Base-by-base conservation (phyloP, 805 yeast genomes). In the Scheffersomyces lignosus region DNA sequence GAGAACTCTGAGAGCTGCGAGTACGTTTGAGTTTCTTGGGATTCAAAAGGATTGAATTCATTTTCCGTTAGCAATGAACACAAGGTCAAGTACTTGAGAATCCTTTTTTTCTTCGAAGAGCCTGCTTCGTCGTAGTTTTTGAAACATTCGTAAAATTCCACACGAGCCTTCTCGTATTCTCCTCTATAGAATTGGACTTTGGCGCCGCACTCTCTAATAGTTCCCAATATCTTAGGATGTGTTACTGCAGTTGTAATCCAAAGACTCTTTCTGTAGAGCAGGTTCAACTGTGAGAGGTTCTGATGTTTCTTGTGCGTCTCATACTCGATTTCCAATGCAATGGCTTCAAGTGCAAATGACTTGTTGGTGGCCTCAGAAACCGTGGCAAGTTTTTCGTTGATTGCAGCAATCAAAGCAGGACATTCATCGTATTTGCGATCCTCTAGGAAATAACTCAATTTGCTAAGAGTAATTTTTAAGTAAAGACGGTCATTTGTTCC, bases 121-220 rank as follows among this genome's bases (percentile, higher is more conserved):
- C 75, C 75, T 16, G 71, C 70, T 51, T 68, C 75, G 43, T 69
- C 75, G 41, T 60, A 69, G 38, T 54, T 62, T 41, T 69, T 69
- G 44, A 69, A 69, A 32, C 67, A 73, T 31, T 62, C 71, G 29
- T 73, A 72, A 43, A 81, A 81, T 12, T 89, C 91, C 25, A 81
- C 71, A 7, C 80, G 65, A 0, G 87, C 88, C 33, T 57, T 58
- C 23, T 73, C 78, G 66, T 74, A 86, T 43, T 80, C 76, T 10
- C 73, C 74, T 33, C 76, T 73, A 41, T 75, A 67, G 71, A 85
- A 79, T 33, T 76, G 73, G 44, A 86, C 70, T 36, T 78, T 73
- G 2, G 89, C 95, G 0, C 88, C 87, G 45, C 87, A 81, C 54
- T 86, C 91, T 43, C 78, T 73, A 17, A 87, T 74, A n/a, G 82